These are phyloP conservation scores for Tilletia indica DNA, from an alignment of 1,284 basidiomycete species.

Conservation along the genomic window DNA sequence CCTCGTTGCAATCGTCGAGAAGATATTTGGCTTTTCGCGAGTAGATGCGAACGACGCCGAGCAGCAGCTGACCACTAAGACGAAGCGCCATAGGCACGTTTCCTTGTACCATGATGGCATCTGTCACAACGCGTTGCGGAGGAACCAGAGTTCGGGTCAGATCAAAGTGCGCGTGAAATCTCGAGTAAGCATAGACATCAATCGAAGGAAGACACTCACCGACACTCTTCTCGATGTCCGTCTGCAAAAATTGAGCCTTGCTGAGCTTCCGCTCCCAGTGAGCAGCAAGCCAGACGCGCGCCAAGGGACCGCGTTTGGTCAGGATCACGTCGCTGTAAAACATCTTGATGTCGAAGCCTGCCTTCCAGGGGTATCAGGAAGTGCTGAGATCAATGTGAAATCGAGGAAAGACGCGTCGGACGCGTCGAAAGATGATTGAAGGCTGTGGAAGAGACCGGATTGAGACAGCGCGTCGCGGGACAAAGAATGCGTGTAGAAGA, in stretches of 20 bases:
- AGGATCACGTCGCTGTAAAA: conserved; percentile 91
- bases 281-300: conserved; percentile 96
- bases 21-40: conserved; percentile 96
- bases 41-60: conserved; percentile 95
- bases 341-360: conserved; percentile 56
- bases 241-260: conserved; percentile 88
- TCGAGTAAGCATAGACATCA: not conserved
- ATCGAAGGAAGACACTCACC: conserved; percentile 62
- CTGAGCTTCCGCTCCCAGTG: conserved; percentile 98
- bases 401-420: too few species aligned
- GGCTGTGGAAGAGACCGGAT: too few species aligned
- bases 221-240: conserved; percentile 88
- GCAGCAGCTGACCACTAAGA: conserved; percentile 86
- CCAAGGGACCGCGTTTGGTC: conserved; percentile 86
- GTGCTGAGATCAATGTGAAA: too few species aligned
- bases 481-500: too few species aligned
- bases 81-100: conserved; percentile 82
- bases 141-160: not conserved
- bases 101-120: conserved; percentile 68
- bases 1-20: conserved; percentile 95
- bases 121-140: conserved; percentile 17
- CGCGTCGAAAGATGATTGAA: too few species aligned
- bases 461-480: too few species aligned
- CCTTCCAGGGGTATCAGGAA: too few species aligned
- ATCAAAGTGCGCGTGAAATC: not conserved